A percentile compares a stretch with the other conserved stretches of the same genome.
Evolutionary conservation across 1,139 yeast genomes (phyloP).

Genomic region (Geotrichum australiense): DNA sequence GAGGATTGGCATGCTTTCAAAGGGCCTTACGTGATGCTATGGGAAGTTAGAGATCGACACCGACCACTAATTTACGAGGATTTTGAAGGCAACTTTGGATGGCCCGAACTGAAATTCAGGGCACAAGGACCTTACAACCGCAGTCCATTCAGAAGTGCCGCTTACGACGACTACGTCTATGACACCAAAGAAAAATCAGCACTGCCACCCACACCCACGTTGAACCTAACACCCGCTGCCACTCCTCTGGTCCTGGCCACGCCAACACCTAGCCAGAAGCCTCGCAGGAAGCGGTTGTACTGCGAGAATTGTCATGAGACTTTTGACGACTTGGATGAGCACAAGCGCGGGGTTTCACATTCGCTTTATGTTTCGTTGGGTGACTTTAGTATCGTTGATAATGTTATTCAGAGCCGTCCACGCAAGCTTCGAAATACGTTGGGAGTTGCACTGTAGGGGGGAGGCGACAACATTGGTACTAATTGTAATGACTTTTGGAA

Average conservation of each 20-base stretch:
- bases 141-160: background rate
- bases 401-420: background rate
- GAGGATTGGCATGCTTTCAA: conserved; percentile 71
- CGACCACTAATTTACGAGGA: conserved; percentile 81
- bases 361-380: background rate
- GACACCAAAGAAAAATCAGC: background rate
- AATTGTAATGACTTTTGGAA: background rate
- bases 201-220: background rate
- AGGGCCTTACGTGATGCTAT: conserved; percentile 67
- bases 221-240: no score
- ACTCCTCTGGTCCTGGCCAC: no score
- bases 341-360: background rate
- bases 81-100: conserved; percentile 40
- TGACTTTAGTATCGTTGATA: conserved; percentile 2
- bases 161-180: background rate
- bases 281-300: background rate
- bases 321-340: conserved; percentile 2
- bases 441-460: background rate
- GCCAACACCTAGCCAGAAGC: background rate
- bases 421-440: no score
- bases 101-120: background rate
- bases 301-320: conserved; percentile 6
- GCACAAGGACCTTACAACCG: background rate
- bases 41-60: conserved; percentile 70
- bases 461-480: background rate